These are phyloP conservation scores for Zygosaccharomyces siamensis DNA, from an alignment of 805 yeast genomes.

Conservation along the genomic window DNA sequence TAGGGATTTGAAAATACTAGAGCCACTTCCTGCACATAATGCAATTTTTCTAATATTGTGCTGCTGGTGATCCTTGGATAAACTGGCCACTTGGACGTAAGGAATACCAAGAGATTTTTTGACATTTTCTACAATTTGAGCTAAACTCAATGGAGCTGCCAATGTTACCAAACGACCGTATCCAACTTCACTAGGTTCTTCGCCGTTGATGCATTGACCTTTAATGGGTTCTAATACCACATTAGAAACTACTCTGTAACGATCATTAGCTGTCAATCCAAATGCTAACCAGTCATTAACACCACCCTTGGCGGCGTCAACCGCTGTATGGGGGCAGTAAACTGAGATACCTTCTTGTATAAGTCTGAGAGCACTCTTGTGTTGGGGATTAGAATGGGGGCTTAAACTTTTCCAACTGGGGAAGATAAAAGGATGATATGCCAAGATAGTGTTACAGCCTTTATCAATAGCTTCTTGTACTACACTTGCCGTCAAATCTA, in stretches of 20 bases:
- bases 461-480: constrained; percentile 74
- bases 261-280: constrained; percentile 42
- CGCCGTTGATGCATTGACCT: constrained; percentile 28
- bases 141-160: constrained; percentile 39
- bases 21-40: constrained; percentile 94
- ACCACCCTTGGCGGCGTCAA: constrained; percentile 89
- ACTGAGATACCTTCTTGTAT: constrained; percentile 79
- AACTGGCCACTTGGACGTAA: constrained; percentile 59
- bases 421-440: constrained; percentile 94
- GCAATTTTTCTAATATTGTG: constrained; percentile 55
- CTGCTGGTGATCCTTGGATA: constrained; percentile 18
- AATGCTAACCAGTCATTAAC: constrained; percentile 88
- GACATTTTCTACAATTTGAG: constrained; percentile 44
- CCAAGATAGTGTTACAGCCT: constrained; percentile 57
- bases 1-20: constrained; percentile 54
- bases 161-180: constrained; percentile 72
- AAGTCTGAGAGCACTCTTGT: constrained; percentile 63
- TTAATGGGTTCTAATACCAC: constrained; percentile 25
- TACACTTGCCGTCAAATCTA: constrained; percentile 80
- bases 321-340: constrained; percentile 93
- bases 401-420: constrained; percentile 74
- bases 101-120: constrained; percentile 50
- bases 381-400: constrained; percentile 66
- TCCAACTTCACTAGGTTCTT: constrained; percentile 51
- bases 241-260: constrained; percentile 12